Conservation (phyloP, 2,329 filamentous ascomycete species). For the Fusarium torulosum region DNA sequence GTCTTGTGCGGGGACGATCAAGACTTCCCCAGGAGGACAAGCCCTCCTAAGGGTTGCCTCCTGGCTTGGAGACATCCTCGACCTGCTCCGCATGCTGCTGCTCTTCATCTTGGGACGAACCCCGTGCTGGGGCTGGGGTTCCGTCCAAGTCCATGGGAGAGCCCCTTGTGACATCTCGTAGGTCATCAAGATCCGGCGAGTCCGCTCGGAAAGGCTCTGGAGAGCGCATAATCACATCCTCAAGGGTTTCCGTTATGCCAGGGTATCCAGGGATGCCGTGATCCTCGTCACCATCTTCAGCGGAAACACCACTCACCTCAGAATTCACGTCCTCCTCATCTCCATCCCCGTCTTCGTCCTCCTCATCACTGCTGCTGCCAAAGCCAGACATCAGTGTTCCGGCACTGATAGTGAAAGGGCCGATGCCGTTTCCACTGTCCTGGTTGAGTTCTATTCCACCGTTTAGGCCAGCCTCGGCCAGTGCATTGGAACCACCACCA, state of each 20-base stretch:
- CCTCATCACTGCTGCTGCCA: conserved; percentile 94
- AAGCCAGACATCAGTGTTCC: conserved; percentile 89
- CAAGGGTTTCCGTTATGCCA: conserved; percentile 46
- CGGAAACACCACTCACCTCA: conserved; percentile 68
- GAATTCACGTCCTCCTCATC: conserved; percentile 80
- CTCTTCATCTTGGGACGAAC: conserved; percentile 25
- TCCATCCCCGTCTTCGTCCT: conserved; percentile 93
- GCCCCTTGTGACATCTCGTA: conserved; percentile 38
- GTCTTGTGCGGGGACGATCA: conserved; percentile 27
- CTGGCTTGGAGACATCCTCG: conserved; percentile 39
- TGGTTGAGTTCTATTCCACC: conserved; percentile 77
- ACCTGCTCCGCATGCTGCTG: conserved; percentile 38
- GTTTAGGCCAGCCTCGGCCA: conserved; percentile 85
- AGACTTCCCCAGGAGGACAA: conserved; percentile 30
- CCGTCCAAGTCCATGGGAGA: conserved; percentile 42
- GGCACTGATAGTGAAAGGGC: conserved; percentile 78
- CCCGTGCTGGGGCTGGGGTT: conserved; percentile 19
- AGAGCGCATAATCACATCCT: conserved; percentile 52
- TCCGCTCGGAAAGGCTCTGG: conserved; percentile 47
- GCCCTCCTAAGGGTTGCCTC: conserved; percentile 40
- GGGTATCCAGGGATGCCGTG: conserved; percentile 47
- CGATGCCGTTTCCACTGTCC: conserved; percentile 74
- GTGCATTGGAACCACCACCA: conserved; percentile 70
- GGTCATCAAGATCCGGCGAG: conserved; percentile 39
- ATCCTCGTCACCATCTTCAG: conserved; percentile 48